Evolutionary conservation across 345 rosid genomes (phyloP), one percentile per base, ranked within the genome.

Genomic region (Euclidium syriacum): DNA sequence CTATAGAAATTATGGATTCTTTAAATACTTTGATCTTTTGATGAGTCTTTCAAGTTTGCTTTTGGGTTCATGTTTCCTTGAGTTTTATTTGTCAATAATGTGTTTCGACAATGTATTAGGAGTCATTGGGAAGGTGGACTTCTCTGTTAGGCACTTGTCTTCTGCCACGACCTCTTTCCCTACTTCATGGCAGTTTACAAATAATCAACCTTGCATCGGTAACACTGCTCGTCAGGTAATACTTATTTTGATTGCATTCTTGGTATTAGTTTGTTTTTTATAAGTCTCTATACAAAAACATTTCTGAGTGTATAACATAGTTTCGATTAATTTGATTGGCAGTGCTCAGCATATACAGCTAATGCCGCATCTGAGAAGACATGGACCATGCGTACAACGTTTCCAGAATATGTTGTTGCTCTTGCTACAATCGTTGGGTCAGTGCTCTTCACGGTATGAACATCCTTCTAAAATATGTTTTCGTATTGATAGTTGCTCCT

Each of bases 401-500:
- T 92, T 61, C 98, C 96, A 42, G 96, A 92, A 89, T 92, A 92
- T 73, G 88, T 92, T 64, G 98, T 92, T 75, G 98, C 98, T 77
- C 94, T 92, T 50, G 90, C 96, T 48, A 92, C 98, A 19, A 81
- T 92, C 52, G 96, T 85, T 63, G 98, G 98, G 54, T 92, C 98
- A 33, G 96, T 92, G 32, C 98, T 92, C 70, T 92, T 92, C 74
- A 61, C 95, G 80, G 96, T 89, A 83, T 58, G 75, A 23, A 16
- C 39, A 40, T 70, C 50, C 25, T 40, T 68, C 17, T 60, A 12
- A 10, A 22, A 49, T 33, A 16, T 47, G 16, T 34, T 47, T 40
- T 48, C n/a, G 20, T 48, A 10, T 38, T 58, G 46, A 20, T 39
- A 36, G 15, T 34, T 20, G 17, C 51, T 27, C 47, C 34, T 54